These are phyloP conservation scores for Conticribra guillardii DNA, from an alignment of 108 stramenopile species.

Conservation along the genomic window DNA sequence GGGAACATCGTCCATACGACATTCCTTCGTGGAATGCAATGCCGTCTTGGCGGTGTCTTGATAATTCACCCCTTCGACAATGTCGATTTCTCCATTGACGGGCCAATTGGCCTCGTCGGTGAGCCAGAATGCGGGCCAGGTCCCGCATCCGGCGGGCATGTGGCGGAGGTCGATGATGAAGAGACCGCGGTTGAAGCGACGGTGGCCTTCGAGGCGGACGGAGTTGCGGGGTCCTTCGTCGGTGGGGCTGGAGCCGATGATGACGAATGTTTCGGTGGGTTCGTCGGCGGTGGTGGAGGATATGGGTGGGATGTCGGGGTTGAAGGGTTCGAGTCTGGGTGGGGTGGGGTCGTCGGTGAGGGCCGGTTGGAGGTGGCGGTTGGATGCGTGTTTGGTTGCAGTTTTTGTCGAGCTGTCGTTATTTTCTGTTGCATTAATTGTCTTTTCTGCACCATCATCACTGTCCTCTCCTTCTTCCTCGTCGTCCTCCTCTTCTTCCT, in stretches of 20 bases:
- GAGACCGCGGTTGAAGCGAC: conserved; percentile 79
- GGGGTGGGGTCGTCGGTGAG: conserved; percentile 3
- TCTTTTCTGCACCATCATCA: too few relatives aligned
- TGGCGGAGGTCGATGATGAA: conserved; percentile 83
- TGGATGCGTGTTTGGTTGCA: conserved; percentile 4
- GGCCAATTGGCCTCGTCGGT: conserved; percentile 89
- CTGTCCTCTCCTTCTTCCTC: neutral
- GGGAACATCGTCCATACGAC: conserved; percentile 59
- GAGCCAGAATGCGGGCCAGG: conserved; percentile 93
- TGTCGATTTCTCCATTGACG: conserved; percentile 88
- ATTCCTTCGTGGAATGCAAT: conserved; percentile 63
- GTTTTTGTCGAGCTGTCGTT: too few relatives aligned
- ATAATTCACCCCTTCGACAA: conserved; percentile 87
- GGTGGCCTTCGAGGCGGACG: conserved; percentile 76
- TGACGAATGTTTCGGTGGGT: conserved; percentile 73
- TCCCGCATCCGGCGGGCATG: conserved; percentile 88
- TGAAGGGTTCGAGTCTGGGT: conserved; percentile 49
- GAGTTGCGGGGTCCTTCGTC: conserved; percentile 76
- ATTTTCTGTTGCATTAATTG: too few relatives aligned
- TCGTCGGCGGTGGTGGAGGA: conserved; percentile 7
- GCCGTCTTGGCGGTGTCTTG: conserved; percentile 87
- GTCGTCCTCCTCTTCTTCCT: conserved; percentile 11
- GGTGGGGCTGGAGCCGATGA: conserved; percentile 70
- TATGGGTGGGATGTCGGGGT: conserved; percentile 26
- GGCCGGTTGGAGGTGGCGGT: neutral